Evolutionary conservation across 495 filamentous ascomycete genomes (phyloP), one percentile per base, ranked within the genome.

Genomic region (Pyronema omphalodes): DNA sequence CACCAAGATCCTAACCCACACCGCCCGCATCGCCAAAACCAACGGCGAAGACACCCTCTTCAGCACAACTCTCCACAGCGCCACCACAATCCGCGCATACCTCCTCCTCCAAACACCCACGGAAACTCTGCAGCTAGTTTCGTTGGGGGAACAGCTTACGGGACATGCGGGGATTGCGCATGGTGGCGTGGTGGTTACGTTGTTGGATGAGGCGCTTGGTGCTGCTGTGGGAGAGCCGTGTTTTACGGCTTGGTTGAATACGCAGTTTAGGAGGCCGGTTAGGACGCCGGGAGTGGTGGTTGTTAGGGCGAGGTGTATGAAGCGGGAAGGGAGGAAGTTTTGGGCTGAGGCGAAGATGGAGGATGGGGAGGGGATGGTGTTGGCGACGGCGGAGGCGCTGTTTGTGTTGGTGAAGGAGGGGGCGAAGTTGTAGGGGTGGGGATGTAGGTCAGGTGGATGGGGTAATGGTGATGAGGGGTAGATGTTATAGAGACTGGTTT

Each of bases 221-320:
- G 54, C 15, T 49, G 55, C 66, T 8, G 43, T 51, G 17, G 55
- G 55, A 6, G n/a, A 58, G 0, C 54, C 55, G 14, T 61, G 60
- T 29, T 69, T 80, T 51, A 82, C 80, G 37, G 79, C 72, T 7
- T 76, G 73, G 49, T 59, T 83, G 49, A 80, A 78, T 51, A 73
- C 76, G 9, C 69, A 52, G 35, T 85, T 76, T 55, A 17, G 71
- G 41, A 69, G 61, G 58, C 77, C 78, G 0, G 70, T 82, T 12
- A 17, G 3, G 6, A 41, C 39, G 2, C 39, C 39, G 11, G 39
- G 39, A 1, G 39, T 41, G 39, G 11, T 41, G 39, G 11, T 41
- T 1, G 11, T 12, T 7, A 41, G 39, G 39, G 39, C 39, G 1
- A 12, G 57, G 54, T 50, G 72, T 34, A 55, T 57, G n/a, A 66